phyloP scores from a whole-genome alignment of 306 rosid species.

The Potentilla sterilis region DNA sequence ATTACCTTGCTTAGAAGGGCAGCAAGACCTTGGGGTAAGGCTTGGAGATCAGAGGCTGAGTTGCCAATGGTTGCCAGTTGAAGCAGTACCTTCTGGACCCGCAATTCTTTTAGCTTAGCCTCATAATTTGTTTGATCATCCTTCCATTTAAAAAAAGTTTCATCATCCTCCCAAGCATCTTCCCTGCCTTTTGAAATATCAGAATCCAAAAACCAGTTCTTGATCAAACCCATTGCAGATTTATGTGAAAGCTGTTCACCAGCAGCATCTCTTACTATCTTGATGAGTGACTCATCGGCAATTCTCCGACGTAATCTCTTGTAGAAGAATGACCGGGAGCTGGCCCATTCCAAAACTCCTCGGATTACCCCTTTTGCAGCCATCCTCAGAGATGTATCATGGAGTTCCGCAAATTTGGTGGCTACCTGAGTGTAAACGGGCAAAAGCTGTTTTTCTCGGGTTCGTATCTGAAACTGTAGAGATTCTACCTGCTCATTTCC shows the following conservation, averaged over 20 bases:
- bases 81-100: conserved; percentile 74
- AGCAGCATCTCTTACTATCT: conserved; percentile 69
- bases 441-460: conserved; percentile 87
- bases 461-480: conserved; percentile 70
- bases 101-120: conserved; percentile 73
- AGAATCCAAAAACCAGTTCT: conserved; percentile 68
- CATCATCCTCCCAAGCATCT: conserved; percentile 78
- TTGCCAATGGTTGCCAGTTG: conserved; percentile 70
- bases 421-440: conserved; percentile 95
- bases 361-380: conserved; percentile 85
- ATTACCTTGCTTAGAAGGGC: conserved; percentile 90
- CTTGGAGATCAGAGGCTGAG: conserved; percentile 72
- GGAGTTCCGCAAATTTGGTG: conserved; percentile 89
- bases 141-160: conserved; percentile 83
- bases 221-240: conserved; percentile 60
- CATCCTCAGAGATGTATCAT: conserved; percentile 94
- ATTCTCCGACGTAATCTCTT: conserved; percentile 74
- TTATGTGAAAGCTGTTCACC: conserved; percentile 73
- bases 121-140: conserved; percentile 57
- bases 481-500: conserved; percentile 44
- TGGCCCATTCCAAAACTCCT: conserved; percentile 83
- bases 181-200: conserved; percentile 44
- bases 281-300: conserved; percentile 70
- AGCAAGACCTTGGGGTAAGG: conserved; percentile 89
- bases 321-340: conserved; percentile 76